Evolutionary conservation across 108 stramenopile genomes (phyloP), one percentile per base, ranked within the genome.

Genomic region (Cyclostephanos tholiformis): DNA sequence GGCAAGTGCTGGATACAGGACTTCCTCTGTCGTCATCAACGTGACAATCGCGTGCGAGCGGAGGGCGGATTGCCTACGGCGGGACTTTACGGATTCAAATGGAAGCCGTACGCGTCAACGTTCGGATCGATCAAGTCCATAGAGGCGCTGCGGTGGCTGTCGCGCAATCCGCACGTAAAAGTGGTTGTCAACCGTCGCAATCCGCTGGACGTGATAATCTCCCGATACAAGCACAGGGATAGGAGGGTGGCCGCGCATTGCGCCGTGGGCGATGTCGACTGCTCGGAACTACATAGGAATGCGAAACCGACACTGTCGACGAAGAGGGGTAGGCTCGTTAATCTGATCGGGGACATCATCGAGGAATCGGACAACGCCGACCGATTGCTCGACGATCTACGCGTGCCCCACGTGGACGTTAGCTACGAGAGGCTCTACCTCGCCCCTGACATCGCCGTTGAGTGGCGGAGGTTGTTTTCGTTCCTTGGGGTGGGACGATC

Each of bases 401-500:
- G 25, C 22, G 26, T 71, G 1, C 58, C 57, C 7, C 52, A 61
- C 35, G 4, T 71, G 14, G 32, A 71, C 19, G 58, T 71, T 0
- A 35, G 58, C 1, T 71, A 62, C 41, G 58, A 71, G 38, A 14
- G 26, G 4, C 38, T 71, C 2, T 62, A 61, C 60, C 8, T 25
- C 16, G 23, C 3, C 44, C 2, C 0, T 0, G 32, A 71, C 41
- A 38, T 61, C 60, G 23, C 69, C 23, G 9, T n/a, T 10, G 69
- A 71, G 26, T 71, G 69, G 69, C 58, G 25, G 7, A 11, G 16
- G 35, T n/a, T 71, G 32, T 71, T 71, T 35, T 7, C 27, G 20
- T 71, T 71, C 35, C 41, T 71, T 1, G 69, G 69, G 36, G 30
- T 60, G 11, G 69, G 69, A 38, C 69, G 59, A 27, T 61, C 69